Percentiles rank a stretch among this genome's conserved stretches.
These are phyloP conservation scores for Botryotinia calthae DNA, from an alignment of 2,329 filamentous ascomycete genomes.

Conservation along the genomic window DNA sequence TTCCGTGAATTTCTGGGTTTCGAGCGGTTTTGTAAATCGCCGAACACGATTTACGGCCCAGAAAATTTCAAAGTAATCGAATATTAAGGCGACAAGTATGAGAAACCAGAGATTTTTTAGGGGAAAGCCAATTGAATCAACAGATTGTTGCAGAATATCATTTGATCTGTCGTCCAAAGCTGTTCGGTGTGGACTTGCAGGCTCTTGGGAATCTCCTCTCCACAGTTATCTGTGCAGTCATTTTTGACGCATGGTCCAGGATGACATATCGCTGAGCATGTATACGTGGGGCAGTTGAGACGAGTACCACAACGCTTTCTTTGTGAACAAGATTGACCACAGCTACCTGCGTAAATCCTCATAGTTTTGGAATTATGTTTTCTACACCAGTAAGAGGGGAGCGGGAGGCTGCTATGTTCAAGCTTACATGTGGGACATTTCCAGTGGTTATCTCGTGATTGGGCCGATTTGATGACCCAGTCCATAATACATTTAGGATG, in stretches of 20 bases:
- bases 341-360: neutral
- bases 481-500: neutral
- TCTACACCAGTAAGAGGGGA: neutral
- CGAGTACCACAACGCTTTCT: neutral
- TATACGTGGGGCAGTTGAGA: neutral
- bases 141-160: neutral
- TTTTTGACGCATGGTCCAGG: constrained; percentile 1
- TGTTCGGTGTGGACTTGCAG: neutral
- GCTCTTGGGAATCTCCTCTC: neutral
- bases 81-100: no score
- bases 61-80: neutral
- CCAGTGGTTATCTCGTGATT: neutral
- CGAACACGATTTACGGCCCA: neutral
- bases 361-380: neutral
- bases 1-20: neutral
- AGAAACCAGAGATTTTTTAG: neutral
- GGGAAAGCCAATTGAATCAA: neutral
- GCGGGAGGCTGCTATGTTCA: no score
- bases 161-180: neutral
- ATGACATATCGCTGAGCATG: constrained; percentile 8
- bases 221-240: neutral
- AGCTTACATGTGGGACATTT: neutral
- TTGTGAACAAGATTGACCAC: neutral
- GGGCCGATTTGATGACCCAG: neutral
- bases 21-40: neutral